A percentile compares a stretch with the other conserved stretches of the same genome.
Conservation (phyloP, 108 stramenopile species). For the Cylindrotheca closterium region DNA sequence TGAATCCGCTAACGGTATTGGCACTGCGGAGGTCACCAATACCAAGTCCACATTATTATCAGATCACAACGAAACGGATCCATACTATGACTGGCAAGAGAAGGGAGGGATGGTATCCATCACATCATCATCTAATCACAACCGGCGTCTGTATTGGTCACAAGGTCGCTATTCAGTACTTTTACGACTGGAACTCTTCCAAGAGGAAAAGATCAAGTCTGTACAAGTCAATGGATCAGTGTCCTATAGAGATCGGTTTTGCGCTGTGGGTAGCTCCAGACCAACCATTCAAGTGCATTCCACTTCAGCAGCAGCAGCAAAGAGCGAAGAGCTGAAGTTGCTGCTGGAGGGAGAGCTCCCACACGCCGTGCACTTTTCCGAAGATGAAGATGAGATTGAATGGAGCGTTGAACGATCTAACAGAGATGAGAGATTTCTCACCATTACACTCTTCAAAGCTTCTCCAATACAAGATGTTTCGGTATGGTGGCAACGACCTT, state of each 20-base stretch:
- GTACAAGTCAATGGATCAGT: constrained; percentile 18
- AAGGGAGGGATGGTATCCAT: constrained; percentile 22
- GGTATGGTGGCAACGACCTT: constrained; percentile 53
- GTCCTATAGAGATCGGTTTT: constrained; percentile 31
- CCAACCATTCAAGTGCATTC: not conserved
- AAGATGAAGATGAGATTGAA: constrained; percentile 48
- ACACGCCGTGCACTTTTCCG: constrained; percentile 39
- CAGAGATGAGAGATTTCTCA: constrained; percentile 12
- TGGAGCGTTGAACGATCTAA: constrained; percentile 31
- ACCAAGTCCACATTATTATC: not conserved
- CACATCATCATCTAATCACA: not conserved
- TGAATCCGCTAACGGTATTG: not conserved
- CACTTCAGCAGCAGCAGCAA: too few species aligned
- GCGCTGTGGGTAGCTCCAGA: constrained; percentile 19
- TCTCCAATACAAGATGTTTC: constrained; percentile 53
- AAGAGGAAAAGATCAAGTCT: constrained; percentile 7
- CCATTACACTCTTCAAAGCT: constrained; percentile 44
- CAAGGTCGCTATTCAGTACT: constrained; percentile 45
- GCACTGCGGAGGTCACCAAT: not conserved
- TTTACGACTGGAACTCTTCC: constrained; percentile 27
- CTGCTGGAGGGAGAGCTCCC: constrained; percentile 40
- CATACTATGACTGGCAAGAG: constrained; percentile 11
- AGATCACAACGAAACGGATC: not conserved
- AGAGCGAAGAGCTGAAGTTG: not conserved
- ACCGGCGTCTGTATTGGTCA: constrained; percentile 33